These are phyloP conservation scores for Trichosporon inkin DNA, from an alignment of 1,284 basidiomycete genomes.

Conservation along the genomic window DNA sequence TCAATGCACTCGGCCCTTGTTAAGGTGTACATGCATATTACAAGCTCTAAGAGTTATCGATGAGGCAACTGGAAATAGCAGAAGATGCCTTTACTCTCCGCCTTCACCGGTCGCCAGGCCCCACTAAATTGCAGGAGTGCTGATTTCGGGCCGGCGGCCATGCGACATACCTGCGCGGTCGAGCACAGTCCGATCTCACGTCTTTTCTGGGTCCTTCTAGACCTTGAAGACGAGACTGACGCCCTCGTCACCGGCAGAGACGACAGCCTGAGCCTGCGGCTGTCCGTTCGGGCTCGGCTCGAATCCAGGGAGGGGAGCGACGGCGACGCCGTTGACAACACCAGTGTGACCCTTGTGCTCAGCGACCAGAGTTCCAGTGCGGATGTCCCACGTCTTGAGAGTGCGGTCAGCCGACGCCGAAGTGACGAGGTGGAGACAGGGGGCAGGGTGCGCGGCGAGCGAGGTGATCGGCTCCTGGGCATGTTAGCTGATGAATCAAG, in stretches of 20 bases:
- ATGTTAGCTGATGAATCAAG: neutral
- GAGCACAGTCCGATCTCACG: neutral
- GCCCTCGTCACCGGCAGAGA: conserved; percentile 83
- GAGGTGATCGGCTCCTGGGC: conserved; percentile 76
- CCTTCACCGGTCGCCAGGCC: neutral
- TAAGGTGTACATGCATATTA: conserved; percentile 9
- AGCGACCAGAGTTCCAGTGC: conserved; percentile 71
- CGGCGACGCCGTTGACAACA: conserved; percentile 70
- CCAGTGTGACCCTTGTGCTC: conserved; percentile 81
- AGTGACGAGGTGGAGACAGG: conserved; percentile 65
- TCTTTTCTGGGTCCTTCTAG: neutral
- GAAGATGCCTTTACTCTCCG: neutral
- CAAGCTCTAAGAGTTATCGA: neutral
- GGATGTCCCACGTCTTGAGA: conserved; percentile 87
- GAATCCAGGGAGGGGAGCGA: conserved; percentile 52
- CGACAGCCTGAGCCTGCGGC: conserved; percentile 54
- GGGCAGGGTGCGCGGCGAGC: conserved; percentile 66
- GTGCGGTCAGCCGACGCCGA: conserved; percentile 81
- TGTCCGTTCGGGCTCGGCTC: conserved; percentile 41
- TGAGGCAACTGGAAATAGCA: neutral
- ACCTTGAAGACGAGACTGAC: conserved; percentile 63
- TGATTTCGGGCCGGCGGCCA: neutral
- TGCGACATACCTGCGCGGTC: neutral
- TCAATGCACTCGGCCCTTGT: neutral
- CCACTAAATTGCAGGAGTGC: neutral